Conservation (phyloP, 2,329 filamentous ascomycete species). For the Myriosclerotinia scirpicola region DNA sequence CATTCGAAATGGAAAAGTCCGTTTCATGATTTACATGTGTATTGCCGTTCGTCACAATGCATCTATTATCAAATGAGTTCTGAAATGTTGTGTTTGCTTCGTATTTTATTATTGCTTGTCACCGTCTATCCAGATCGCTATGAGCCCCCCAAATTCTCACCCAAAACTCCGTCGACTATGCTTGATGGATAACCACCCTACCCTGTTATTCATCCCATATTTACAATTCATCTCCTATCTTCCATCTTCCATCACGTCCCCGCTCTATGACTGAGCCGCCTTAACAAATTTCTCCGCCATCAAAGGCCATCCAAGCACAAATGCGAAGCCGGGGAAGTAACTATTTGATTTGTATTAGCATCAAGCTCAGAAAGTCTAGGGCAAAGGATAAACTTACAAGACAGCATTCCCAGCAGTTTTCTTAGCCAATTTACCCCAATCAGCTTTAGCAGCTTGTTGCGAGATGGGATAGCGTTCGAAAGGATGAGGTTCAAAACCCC, state of each 20-base stretch:
- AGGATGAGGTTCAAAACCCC: constrained; percentile 20
- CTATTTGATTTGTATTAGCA: constrained; percentile 10
- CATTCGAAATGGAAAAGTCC: neutral
- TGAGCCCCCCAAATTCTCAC: neutral
- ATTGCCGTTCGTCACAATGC: neutral
- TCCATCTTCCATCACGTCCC: neutral
- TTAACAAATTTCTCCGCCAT: constrained; percentile 14
- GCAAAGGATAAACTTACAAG: neutral
- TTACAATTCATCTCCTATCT: neutral
- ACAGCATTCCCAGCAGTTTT: constrained; percentile 9
- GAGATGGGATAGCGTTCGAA: constrained; percentile 19
- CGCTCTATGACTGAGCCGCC: neutral
- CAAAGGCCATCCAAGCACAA: constrained; percentile 24
- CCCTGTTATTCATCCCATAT: neutral
- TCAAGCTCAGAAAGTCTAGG: neutral
- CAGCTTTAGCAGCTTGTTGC: constrained; percentile 14
- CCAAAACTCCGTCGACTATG: constrained; percentile 10
- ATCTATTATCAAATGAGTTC: neutral
- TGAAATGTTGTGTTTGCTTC: neutral
- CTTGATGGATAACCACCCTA: neutral
- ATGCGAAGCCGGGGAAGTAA: constrained; percentile 20
- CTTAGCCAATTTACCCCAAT: constrained; percentile 10
- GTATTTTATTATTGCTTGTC: neutral
- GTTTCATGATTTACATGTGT: neutral
- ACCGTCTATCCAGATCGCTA: neutral